phyloP scores from a whole-genome alignment of 805 yeast species.

The Ogataea salicorniae region DNA sequence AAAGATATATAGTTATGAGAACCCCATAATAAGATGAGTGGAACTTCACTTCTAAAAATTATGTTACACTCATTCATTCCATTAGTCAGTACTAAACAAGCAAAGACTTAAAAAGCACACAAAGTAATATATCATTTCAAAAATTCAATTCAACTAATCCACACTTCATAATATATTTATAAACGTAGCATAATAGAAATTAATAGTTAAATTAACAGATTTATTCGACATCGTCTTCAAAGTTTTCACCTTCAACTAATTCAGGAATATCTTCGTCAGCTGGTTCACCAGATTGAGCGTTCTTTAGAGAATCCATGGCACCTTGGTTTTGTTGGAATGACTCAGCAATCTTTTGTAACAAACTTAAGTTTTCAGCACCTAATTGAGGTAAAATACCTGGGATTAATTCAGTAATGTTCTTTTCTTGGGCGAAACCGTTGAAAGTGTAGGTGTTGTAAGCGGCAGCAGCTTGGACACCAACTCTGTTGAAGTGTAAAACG shows the following conservation, averaged over 20 bases:
- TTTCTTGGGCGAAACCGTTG: conserved; percentile 93
- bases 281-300: conserved; percentile 33
- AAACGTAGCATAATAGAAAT: too few relatives aligned
- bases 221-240: conserved; percentile 51
- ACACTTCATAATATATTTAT: too few relatives aligned
- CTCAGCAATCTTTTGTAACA: conserved; percentile 84
- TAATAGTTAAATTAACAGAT: neutral
- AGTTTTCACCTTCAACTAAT: conserved; percentile 84
- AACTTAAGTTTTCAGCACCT: conserved; percentile 91
- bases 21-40: too few relatives aligned
- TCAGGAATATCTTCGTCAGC: conserved; percentile 66
- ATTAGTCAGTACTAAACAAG: too few relatives aligned
- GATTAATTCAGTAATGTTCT: conserved; percentile 83
- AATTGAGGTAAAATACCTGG: conserved; percentile 94
- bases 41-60: too few relatives aligned
- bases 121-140: too few relatives aligned
- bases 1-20: too few relatives aligned
- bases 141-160: too few relatives aligned
- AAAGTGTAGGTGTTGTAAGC: conserved; percentile 89
- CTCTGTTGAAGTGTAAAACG: conserved; percentile 93
- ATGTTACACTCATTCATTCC: too few relatives aligned
- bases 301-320: conserved; percentile 31
- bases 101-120: too few relatives aligned
- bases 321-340: conserved; percentile 63
- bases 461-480: conserved; percentile 91